Base-by-base conservation (phyloP, 768 basidiomycete genomes). In the Boletellus ananas region DNA sequence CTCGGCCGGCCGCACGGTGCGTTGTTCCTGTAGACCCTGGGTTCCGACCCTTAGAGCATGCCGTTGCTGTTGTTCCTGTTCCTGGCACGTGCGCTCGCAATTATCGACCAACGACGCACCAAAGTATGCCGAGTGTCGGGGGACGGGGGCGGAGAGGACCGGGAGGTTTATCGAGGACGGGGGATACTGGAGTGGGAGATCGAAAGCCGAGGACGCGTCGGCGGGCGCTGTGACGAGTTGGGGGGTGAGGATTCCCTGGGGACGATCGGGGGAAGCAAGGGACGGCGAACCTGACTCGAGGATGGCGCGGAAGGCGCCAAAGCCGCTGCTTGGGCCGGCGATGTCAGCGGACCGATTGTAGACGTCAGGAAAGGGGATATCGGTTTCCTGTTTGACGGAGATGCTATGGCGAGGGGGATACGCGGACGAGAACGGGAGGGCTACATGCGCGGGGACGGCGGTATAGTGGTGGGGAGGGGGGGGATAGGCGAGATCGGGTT, bases 71-170 rank as follows among this genome's bases (percentile, higher is more conserved):
- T 58, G 68, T 70, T 68, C 68, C 64, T 68, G 67, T 66, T 70
- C 66, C 68, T 68, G 66, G 47, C 68, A 68, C 62, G 67, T 70
- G 64, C 67, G 66, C 50, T 68, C 66, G 57, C 67, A 68, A 54
- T 57, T 59, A 56, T 52, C 56, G 57, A 68, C 55, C 10, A 68
- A 49, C 34, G 66, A 70, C 3, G 64, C 34, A 21, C 47, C 66
- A 56, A 62, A 65, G 53, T 68, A 68, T 0, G 62, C 47, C 34
- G 66, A 66, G 57, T 68, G 67, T 43, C 67, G 62, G 18, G 67
- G 68, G 49, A 68, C 60, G 49, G 67, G 67, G 38, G 67, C 67
- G 21, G 67, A 61, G 18, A 70, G 38, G 18, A 57, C 52, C 2
- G 67, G 64, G 11, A 51, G 36, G 10, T 34, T 59, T 61, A 66